Evolutionary conservation across 1,284 basidiomycete species (phyloP).

Genomic region (Moesziomyces antarcticus): DNA sequence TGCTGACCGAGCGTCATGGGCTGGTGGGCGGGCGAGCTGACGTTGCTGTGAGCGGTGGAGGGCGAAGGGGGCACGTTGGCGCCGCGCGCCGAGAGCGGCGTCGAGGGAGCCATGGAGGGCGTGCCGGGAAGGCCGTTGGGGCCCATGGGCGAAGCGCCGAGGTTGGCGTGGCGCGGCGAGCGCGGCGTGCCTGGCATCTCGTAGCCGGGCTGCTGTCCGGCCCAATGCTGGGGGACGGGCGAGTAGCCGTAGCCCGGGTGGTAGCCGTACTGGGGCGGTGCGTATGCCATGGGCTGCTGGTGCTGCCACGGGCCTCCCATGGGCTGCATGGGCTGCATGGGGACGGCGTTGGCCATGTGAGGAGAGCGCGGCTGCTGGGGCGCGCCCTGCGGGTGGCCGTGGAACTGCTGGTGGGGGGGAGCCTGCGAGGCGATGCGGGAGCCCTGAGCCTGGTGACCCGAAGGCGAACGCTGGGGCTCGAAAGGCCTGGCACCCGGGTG

Average conservation of each 20-base stretch:
- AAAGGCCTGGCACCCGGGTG: constrained; percentile 50
- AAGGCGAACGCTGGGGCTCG: constrained; percentile 56
- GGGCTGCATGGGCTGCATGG: constrained; percentile 58
- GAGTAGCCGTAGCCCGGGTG: constrained; percentile 58
- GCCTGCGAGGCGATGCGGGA: constrained; percentile 36
- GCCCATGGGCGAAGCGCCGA: constrained; percentile 59
- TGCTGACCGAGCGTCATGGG: constrained; percentile 47
- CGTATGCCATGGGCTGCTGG: constrained; percentile 48
- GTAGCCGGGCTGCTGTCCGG: constrained; percentile 46
- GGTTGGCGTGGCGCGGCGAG: constrained; percentile 58
- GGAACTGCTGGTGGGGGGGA: constrained; percentile 48
- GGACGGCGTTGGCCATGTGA: constrained; percentile 51
- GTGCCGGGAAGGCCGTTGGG: constrained; percentile 53
- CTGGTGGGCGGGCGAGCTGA: constrained; percentile 50
- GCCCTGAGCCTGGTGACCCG: constrained; percentile 38
- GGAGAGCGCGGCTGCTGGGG: constrained; percentile 59
- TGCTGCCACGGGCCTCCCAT: constrained; percentile 57
- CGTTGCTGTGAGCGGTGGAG: constrained; percentile 43
- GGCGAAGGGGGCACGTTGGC: constrained; percentile 50
- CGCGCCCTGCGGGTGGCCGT: constrained; percentile 42
- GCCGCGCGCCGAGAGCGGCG: constrained; percentile 37
- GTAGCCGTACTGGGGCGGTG: constrained; percentile 53
- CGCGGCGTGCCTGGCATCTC: constrained; percentile 57
- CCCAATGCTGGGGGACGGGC: constrained; percentile 49
- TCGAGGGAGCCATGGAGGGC: constrained; percentile 50